Evolutionary conservation across 2,329 filamentous ascomycete species (phyloP).

Genomic region (Talaromyces sp.): DNA sequence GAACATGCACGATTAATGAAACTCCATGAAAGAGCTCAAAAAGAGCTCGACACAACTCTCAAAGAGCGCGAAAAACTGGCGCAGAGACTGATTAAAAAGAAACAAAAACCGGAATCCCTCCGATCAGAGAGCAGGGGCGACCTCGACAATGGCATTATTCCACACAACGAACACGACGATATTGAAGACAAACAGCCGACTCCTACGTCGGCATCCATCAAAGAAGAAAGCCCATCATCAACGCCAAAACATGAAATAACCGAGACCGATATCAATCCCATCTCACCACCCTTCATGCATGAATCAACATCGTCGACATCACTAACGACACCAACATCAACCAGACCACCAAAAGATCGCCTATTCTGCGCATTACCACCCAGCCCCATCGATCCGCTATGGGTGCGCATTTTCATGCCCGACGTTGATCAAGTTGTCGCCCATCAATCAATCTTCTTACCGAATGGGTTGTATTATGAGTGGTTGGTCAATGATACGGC

Average conservation of each 20-base stretch:
- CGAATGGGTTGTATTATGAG: conserved; percentile 65
- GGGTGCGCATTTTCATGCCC: conserved; percentile 76
- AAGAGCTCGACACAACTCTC: conserved; percentile 60
- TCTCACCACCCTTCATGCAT: neutral
- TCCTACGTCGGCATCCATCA: neutral
- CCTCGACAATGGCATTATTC: neutral
- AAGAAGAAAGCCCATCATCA: neutral
- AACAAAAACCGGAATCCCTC: conserved; percentile 20
- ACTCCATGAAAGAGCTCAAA: conserved; percentile 61
- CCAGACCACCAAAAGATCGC: conserved; percentile 48
- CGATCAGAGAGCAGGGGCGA: neutral
- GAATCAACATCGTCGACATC: neutral
- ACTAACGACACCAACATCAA: conserved; percentile 9
- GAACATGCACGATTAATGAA: conserved; percentile 60
- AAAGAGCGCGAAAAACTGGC: conserved; percentile 23
- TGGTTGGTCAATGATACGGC: conserved; percentile 70
- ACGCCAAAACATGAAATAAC: neutral
- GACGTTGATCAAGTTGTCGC: conserved; percentile 79
- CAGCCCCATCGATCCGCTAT: conserved; percentile 54
- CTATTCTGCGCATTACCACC: conserved; percentile 72
- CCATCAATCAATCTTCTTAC: conserved; percentile 75
- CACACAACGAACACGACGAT: neutral
- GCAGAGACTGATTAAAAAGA: conserved; percentile 31
- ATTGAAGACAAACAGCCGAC: neutral
- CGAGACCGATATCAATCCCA: neutral